These are phyloP conservation scores for Solanum ahanhuiri DNA, from an alignment of 257 asterid species.

Conservation along the genomic window DNA sequence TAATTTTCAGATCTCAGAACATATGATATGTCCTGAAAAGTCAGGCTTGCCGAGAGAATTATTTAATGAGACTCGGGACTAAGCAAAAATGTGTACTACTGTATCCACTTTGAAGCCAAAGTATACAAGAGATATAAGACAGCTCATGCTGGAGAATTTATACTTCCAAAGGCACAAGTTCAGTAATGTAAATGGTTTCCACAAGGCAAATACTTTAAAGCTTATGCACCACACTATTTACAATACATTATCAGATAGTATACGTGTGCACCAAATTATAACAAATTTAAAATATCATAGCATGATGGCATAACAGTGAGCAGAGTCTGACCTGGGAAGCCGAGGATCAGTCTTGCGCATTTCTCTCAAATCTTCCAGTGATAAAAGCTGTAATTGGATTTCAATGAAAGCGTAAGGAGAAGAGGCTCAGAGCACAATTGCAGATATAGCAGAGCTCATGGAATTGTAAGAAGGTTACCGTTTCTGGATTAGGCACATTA, in stretches of 20 bases:
- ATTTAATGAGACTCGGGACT: not conserved
- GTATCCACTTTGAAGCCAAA: not conserved
- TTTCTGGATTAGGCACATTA: constrained; percentile 65
- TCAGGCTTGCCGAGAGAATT: not conserved
- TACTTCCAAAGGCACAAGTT: not conserved
- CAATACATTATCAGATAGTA: not conserved
- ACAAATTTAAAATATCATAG: not conserved
- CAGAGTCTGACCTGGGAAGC: constrained; percentile 64
- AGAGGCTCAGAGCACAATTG: not conserved
- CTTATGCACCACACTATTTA: not conserved
- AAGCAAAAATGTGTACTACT: not conserved
- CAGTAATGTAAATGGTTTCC: not conserved
- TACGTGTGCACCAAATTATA: not conserved
- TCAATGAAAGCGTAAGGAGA: too few relatives aligned
- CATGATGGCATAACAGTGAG: not conserved
- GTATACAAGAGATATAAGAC: not conserved
- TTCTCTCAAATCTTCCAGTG: constrained; percentile 76
- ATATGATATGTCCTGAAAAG: not conserved
- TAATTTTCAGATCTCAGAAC: not conserved
- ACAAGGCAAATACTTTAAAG: not conserved
- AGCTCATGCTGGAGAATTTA: not conserved
- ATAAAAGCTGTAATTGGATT: too few relatives aligned
- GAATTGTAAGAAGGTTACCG: constrained; percentile 31
- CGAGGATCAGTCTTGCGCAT: constrained; percentile 79
- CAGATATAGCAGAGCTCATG: constrained; percentile 2